Evolutionary conservation across 2,329 filamentous ascomycete species (phyloP), one percentile per base, ranked within the genome.

Genomic region (Anisogramma anomala): DNA sequence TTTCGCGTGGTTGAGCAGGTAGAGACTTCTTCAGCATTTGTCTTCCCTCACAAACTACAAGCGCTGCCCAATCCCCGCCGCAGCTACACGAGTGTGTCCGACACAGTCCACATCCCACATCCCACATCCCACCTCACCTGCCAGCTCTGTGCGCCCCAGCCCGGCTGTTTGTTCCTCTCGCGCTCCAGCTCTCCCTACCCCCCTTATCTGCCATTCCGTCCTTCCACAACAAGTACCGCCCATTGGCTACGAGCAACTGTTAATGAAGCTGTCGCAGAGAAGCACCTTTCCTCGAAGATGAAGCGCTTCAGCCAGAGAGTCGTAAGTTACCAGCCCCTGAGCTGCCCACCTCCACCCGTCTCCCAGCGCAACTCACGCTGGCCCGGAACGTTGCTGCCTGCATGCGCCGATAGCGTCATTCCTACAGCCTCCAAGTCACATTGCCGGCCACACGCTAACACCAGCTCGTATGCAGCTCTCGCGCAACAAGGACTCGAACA

Each of bases 301-400:
- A 95, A 94, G 72, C 84, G 86, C 63, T 94, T 96, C 67, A 84
- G 87, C 68, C 86, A 94, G 73, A 85, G 84, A 82, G 87, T 95
- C 73, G 87, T 94, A 78, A 74, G 84, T 78, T 47, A 43, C 52
- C 3, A 55, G n/a, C 13, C 27, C 8, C 26, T 28, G 26, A 8
- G 5, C 27, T 14, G n/a, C 15, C 30, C 30, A 55, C 48, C 42
- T 46, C 25, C 31, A 47, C 48, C 51, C 39, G 15, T 30, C 20
- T 31, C 36, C 28, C 37, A 27, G 28, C 42, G 11, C 17, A 33
- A 13, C 18, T 23, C 11, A 30, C 28, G 23, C 22, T 36, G 22
- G 9, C 22, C 9, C 9, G 5, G 22, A 23, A 9, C 9, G 9
- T 23, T 23, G 9, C 22, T 23, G 22, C 19, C 22, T 18, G 39